A percentile compares a stretch with the other conserved stretches of the same genome.
Evolutionary conservation across 768 basidiomycete species (phyloP).

Genomic region (Lactarius tabidus): DNA sequence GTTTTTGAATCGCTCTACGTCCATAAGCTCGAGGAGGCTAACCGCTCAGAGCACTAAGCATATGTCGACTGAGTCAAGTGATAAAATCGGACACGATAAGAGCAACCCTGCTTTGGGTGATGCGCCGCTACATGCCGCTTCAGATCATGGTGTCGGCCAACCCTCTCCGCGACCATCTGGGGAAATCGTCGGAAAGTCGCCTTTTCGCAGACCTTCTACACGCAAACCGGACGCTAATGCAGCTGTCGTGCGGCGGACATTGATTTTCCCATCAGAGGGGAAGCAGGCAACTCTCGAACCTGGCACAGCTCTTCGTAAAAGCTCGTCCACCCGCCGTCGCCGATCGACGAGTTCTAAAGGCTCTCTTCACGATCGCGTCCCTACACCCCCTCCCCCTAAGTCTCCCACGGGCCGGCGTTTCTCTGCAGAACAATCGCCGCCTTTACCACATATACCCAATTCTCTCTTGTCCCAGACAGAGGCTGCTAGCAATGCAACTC

Average conservation of each 20-base stretch:
- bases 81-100: conserved; percentile 22
- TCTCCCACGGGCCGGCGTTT: conserved; percentile 52
- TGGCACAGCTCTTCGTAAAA: conserved; percentile 26
- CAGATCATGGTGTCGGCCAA: conserved; percentile 26
- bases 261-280: conserved; percentile 72
- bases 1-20: conserved; percentile 65
- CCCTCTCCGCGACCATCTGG: conserved; percentile 4
- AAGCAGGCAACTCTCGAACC: conserved; percentile 54
- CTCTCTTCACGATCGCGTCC: conserved; percentile 76
- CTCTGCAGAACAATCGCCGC: conserved; percentile 62
- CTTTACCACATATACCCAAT: conserved; percentile 60
- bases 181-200: conserved; percentile 17
- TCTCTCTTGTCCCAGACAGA: conserved; percentile 43
- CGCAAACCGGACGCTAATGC: conserved; percentile 20
- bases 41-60: conserved; percentile 45
- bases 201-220: conserved; percentile 12
- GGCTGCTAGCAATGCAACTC: conserved; percentile 36
- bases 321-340: conserved; percentile 46
- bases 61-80: conserved; percentile 37
- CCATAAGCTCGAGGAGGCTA: conserved; percentile 48
- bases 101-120: conserved; percentile 3
- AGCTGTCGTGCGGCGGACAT: conserved; percentile 68
- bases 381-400: conserved; percentile 81
- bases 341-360: conserved; percentile 68
- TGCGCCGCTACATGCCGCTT: conserved; percentile 22